These are phyloP conservation scores for Cornus florida DNA, from an alignment of 148 eudicot genomes.

Conservation along the genomic window DNA sequence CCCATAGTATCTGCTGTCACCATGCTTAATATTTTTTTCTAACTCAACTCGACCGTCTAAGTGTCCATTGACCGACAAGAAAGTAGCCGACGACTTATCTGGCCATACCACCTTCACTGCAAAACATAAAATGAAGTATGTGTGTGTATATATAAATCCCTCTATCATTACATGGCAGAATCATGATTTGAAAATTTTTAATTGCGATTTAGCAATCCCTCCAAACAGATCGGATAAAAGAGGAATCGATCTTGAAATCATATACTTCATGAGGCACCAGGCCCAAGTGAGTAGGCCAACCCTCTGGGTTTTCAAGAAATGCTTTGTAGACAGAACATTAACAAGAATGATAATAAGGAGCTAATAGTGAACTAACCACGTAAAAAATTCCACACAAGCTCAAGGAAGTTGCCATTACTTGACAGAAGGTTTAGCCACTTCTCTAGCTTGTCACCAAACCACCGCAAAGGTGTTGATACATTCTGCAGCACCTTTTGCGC, in stretches of 20 bases:
- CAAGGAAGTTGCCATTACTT: conserved; percentile 12
- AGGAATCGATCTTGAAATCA: no score
- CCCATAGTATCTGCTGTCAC: conserved; percentile 46
- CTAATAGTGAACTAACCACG: conserved; percentile 7
- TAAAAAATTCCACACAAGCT: conserved; percentile 19
- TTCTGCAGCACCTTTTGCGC: conserved; percentile 20
- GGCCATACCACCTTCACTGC: conserved; percentile 33
- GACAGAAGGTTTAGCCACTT: conserved; percentile 28
- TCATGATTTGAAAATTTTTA: no score
- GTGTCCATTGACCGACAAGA: conserved; percentile 33
- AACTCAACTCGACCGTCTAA: conserved; percentile 45
- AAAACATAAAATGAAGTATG: not conserved
- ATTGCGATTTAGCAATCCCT: no score
- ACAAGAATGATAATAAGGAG: no score
- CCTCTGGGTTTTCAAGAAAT: no score
- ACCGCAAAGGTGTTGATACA: conserved; percentile 13
- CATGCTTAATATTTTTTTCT: conserved; percentile 36
- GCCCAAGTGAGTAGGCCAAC: no score
- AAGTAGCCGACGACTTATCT: conserved; percentile 23
- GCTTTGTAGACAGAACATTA: no score
- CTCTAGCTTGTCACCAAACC: conserved; percentile 28
- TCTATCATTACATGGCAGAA: no score
- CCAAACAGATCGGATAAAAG: no score
- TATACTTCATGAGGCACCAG: no score
- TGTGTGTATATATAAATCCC: no score